phyloP scores from a whole-genome alignment of 2,329 filamentous ascomycete genomes.

The Ilyonectria mors-panacis region DNA sequence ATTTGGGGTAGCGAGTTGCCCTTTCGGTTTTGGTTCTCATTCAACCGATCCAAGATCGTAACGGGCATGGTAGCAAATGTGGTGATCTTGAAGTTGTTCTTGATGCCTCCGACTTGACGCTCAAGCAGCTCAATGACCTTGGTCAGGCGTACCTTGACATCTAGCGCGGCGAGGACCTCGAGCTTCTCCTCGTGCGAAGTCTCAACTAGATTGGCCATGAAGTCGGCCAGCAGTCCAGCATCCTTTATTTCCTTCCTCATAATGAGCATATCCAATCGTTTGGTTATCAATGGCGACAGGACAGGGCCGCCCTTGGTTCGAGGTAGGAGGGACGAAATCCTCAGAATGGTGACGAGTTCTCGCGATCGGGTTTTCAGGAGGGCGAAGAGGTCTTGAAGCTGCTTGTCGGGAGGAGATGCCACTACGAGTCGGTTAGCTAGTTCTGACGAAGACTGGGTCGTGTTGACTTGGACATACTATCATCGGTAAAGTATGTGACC shows the following conservation, averaged over 20 bases:
- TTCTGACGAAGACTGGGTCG: neutral
- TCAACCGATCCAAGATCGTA: slow-evolving; percentile 71
- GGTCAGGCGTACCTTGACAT: slow-evolving; percentile 83
- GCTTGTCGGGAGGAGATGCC: slow-evolving; percentile 63
- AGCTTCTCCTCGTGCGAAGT: slow-evolving; percentile 93
- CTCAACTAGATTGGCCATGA: slow-evolving; percentile 95
- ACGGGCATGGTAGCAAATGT: slow-evolving; percentile 78
- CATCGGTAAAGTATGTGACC: slow-evolving; percentile 79
- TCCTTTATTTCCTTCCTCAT: slow-evolving; percentile 85
- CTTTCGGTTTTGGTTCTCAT: slow-evolving; percentile 56
- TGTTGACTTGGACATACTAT: slow-evolving; percentile 63
- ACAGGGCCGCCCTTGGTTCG: slow-evolving; percentile 74
- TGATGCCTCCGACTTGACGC: slow-evolving; percentile 85
- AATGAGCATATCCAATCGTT: slow-evolving; percentile 90
- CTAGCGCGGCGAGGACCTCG: slow-evolving; percentile 84
- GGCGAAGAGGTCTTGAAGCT: slow-evolving; percentile 80
- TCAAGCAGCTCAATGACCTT: slow-evolving; percentile 88
- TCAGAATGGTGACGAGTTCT: slow-evolving; percentile 87
- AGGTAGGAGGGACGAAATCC: slow-evolving; percentile 87
- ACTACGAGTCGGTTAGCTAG: slow-evolving; percentile 42
- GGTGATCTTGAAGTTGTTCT: slow-evolving; percentile 89
- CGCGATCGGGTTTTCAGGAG: slow-evolving; percentile 87
- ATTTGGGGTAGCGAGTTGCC: slow-evolving; percentile 56
- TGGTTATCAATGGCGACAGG: slow-evolving; percentile 87
- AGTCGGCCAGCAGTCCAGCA: slow-evolving; percentile 90